Percentiles rank a stretch among this genome's conserved stretches.
Evolutionary conservation across 2,329 filamentous ascomycete species (phyloP).

Genomic region (Celoporthe dispersa): DNA sequence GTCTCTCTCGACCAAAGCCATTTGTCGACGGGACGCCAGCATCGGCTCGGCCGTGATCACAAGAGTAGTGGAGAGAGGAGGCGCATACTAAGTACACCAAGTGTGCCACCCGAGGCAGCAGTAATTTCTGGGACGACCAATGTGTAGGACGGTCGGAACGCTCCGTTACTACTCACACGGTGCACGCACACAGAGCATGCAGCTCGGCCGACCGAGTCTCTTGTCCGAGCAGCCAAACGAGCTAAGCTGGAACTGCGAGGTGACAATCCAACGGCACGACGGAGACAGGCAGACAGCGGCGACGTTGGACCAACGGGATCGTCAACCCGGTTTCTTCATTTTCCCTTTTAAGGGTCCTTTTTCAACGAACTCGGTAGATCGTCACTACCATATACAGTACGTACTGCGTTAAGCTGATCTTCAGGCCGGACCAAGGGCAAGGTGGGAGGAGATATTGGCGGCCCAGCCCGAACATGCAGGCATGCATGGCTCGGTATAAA

Average conservation of each 20-base stretch:
- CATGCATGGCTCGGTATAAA: not conserved
- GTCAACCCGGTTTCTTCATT: not conserved
- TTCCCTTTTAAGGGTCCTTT: not conserved
- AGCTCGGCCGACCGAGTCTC: slow-evolving; percentile 5
- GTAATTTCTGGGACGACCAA: not conserved
- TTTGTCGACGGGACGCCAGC: not conserved
- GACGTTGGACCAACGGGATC: not conserved
- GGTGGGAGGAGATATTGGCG: not conserved
- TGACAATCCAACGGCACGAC: not conserved
- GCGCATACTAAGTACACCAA: not conserved
- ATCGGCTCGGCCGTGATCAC: not conserved
- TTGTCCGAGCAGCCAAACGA: not conserved
- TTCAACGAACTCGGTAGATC: not conserved
- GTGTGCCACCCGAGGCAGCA: not conserved
- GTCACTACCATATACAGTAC: not conserved
- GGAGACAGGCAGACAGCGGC: not conserved
- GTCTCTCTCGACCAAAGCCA: not conserved
- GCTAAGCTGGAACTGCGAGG: not conserved
- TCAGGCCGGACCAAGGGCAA: not conserved
- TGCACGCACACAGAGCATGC: not conserved
- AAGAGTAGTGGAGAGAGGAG: too few relatives aligned
- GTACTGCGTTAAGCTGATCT: not conserved
- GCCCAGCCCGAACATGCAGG: not conserved
- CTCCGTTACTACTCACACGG: not conserved
- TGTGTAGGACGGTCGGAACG: not conserved